Conservation (phyloP, 2,329 filamentous ascomycete genomes). For the Thielaviopsis cerberus region DNA sequence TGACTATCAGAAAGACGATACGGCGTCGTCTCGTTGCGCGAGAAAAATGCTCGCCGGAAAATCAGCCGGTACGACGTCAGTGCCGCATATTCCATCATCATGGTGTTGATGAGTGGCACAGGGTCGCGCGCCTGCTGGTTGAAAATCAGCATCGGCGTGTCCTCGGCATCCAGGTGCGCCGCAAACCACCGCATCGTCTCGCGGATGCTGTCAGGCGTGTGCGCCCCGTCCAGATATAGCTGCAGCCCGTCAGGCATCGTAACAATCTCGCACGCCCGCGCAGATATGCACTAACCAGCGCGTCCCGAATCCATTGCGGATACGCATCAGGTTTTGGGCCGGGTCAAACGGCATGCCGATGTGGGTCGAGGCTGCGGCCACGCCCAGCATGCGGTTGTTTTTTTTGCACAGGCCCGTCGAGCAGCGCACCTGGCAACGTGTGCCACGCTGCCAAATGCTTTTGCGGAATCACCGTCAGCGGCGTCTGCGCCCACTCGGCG, state of each 20-base stretch:
- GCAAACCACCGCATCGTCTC: slow-evolving; percentile 65
- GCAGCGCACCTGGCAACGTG: slow-evolving; percentile 21
- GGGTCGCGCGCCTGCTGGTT: slow-evolving; percentile 83
- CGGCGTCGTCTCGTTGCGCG: slow-evolving; percentile 41
- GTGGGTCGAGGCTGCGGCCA: slow-evolving; percentile 38
- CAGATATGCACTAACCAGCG: slow-evolving; percentile 48
- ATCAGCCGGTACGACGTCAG: slow-evolving; percentile 21
- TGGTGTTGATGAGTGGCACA: slow-evolving; percentile 38
- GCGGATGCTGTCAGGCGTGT: slow-evolving; percentile 68
- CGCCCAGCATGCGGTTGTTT: slow-evolving; percentile 39
- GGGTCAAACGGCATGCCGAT: slow-evolving; percentile 20
- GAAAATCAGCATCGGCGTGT: slow-evolving; percentile 44
- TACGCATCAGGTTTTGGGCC: background rate
- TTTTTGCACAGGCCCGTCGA: slow-evolving; percentile 37
- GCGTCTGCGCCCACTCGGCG: slow-evolving; percentile 35
- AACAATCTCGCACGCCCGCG: slow-evolving; percentile 63
- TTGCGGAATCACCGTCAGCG: slow-evolving; percentile 25
- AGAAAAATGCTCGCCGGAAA: slow-evolving; percentile 64
- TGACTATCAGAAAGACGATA: slow-evolving; percentile 17
- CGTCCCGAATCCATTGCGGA: slow-evolving; percentile 34
- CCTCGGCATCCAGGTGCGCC: slow-evolving; percentile 21
- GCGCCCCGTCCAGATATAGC: slow-evolving; percentile 78
- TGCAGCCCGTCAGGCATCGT: slow-evolving; percentile 27
- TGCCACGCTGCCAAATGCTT: slow-evolving; percentile 23
- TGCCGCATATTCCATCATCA: slow-evolving; percentile 37